These are phyloP conservation scores for Plantago ovata DNA, from an alignment of 257 asterid genomes.

Conservation along the genomic window DNA sequence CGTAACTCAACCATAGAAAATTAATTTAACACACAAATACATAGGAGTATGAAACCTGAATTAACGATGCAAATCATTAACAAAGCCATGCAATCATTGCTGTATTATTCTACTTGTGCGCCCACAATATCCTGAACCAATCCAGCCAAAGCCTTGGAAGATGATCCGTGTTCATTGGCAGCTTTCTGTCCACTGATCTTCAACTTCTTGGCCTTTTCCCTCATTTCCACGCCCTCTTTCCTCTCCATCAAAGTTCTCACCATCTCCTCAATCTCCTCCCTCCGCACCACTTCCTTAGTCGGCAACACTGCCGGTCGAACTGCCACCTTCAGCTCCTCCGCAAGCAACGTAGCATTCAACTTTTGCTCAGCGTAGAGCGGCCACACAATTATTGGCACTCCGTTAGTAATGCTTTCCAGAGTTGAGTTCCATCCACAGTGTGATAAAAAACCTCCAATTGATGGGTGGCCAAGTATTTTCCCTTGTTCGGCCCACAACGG, in stretches of 20 bases:
- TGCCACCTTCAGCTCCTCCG: constrained; percentile 42
- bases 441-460: constrained; percentile 33
- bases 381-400: constrained; percentile 55
- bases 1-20: too few species aligned
- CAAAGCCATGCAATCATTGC: neutral
- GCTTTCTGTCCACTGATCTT: constrained; percentile 32
- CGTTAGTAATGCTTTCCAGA: constrained; percentile 36
- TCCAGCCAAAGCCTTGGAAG: constrained; percentile 5
- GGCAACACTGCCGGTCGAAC: constrained; percentile 16
- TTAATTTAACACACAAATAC: neutral
- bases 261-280: constrained; percentile 30
- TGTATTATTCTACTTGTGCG: neutral
- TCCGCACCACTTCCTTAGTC: constrained; percentile 18
- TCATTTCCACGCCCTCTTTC: constrained; percentile 26
- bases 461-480: constrained; percentile 32
- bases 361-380: constrained; percentile 49
- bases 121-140: neutral
- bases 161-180: constrained; percentile 25
- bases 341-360: constrained; percentile 39
- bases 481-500: constrained; percentile 42
- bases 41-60: too few species aligned
- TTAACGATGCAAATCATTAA: neutral
- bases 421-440: constrained; percentile 58
- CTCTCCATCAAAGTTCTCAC: constrained; percentile 36
- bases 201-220: constrained; percentile 24